These are phyloP conservation scores for Auricularia heimuer DNA, from an alignment of 768 basidiomycete species.

Conservation along the genomic window DNA sequence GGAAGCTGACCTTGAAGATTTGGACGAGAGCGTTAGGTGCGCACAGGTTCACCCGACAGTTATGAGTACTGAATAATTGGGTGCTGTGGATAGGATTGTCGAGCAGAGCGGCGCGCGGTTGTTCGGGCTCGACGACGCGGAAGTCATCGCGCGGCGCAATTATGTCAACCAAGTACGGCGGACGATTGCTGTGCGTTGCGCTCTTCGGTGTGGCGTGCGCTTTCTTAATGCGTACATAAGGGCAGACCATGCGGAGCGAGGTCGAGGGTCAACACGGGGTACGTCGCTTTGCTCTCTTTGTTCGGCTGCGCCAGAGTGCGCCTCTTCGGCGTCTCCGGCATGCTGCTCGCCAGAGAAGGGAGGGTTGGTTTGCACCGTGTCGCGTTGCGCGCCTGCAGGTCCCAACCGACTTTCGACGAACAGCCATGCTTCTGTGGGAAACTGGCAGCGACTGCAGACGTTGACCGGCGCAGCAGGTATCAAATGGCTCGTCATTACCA, in stretches of 20 bases:
- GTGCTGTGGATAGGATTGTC: conserved; percentile 49
- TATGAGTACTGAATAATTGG: too few species aligned
- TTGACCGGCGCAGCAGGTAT: too few species aligned
- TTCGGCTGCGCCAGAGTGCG: too few species aligned
- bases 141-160: conserved; percentile 63
- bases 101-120: conserved; percentile 75
- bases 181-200: conserved; percentile 62
- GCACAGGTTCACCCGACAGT: conserved; percentile 9
- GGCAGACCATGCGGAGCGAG: conserved; percentile 68
- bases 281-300: background rate
- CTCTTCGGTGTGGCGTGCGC: background rate
- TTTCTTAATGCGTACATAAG: conserved; percentile 21
- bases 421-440: too few species aligned
- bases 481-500: background rate
- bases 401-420: too few species aligned
- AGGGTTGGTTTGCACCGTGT: too few species aligned
- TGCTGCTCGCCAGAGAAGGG: too few species aligned
- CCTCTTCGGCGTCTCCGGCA: too few species aligned
- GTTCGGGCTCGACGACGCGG: conserved; percentile 72
- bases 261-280: conserved; percentile 22
- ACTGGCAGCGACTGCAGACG: too few species aligned
- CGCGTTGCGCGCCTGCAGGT: too few species aligned
- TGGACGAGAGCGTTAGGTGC: conserved; percentile 90
- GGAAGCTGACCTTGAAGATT: conserved; percentile 81
- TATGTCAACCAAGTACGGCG: conserved; percentile 68